Evolutionary conservation across 306 rosid genomes (phyloP), one percentile per base, ranked within the genome.

Genomic region (Ziziphus jujuba): DNA sequence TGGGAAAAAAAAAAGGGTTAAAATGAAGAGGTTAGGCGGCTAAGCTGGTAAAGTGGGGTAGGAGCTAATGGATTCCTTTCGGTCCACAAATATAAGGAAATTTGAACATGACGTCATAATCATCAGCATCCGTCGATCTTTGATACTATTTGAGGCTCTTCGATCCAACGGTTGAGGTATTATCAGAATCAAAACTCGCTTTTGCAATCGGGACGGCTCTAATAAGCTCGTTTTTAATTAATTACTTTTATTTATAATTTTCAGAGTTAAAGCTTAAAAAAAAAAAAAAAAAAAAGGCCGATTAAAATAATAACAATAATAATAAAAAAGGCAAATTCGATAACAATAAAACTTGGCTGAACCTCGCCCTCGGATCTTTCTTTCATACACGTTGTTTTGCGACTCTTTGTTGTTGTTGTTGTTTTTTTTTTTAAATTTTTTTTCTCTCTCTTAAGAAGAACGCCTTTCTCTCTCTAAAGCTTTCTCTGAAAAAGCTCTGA

Each of bases 181-280:
- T 51, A 5, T 66, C 51, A 22, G n/a, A n/a, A n/a, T n/a, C n/a
- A n/a, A n/a, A 72, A 43, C 75, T 21, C 13, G 40, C 28, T 48
- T 72, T 74, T 79, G 63, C 67, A 66, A 66, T 54, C 36, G 21
- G 84, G 95, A 72, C 88, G 87, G 87, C 90, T 62, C 85, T 72
- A 59, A 78, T 52, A 72, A 14, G 62, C 70, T 71, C 58, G 38
- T 60, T 64, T 5, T 35, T 8, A 58, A 61, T 22, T 20, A 36
- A 66, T 14, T 58, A 22, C n/a, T 38, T 36, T 61, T 58, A 17
- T 21, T 33, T 59, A 58, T 68, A 63, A 54, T 31, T 67, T 76
- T 71, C 47, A 23, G 59, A 49, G 62, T 82, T 62, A 62, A 55
- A 77, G 49, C 61, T 17, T 6, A 19, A 58, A 51, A 12, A 40